phyloP scores from a whole-genome alignment of 2,329 filamentous ascomycete species.

The Colletotrichum salicis region DNA sequence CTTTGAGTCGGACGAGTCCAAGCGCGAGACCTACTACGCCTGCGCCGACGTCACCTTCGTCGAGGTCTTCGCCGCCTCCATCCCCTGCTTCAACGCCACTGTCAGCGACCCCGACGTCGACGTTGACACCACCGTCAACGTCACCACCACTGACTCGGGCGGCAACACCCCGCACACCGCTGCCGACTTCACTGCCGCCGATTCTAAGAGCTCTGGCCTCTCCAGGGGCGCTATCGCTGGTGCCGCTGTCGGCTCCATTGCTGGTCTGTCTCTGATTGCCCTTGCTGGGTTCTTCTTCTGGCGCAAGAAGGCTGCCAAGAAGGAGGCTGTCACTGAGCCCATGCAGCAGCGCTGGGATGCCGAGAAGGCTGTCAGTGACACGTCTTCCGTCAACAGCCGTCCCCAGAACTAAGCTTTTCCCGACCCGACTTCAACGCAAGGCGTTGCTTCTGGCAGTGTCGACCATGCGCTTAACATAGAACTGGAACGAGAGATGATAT shows the following conservation, averaged over 20 bases:
- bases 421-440: not conserved
- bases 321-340: constrained; percentile 21
- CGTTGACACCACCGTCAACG: constrained; percentile 33
- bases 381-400: constrained; percentile 23
- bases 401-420: not conserved
- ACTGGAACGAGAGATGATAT: not conserved
- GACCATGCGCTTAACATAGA: not conserved
- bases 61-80: constrained; percentile 45
- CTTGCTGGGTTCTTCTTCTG: constrained; percentile 68
- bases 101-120: constrained; percentile 41
- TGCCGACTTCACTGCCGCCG: constrained; percentile 40
- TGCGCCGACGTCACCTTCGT: constrained; percentile 61
- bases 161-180: constrained; percentile 36
- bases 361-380: constrained; percentile 36
- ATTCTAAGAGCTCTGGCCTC: constrained; percentile 51
- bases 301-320: constrained; percentile 44
- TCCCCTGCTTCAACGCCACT: constrained; percentile 59
- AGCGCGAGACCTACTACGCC: constrained; percentile 59
- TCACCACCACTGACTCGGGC: constrained; percentile 34
- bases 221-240: constrained; percentile 79
- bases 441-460: not conserved
- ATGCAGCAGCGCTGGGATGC: constrained; percentile 37
- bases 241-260: constrained; percentile 76
- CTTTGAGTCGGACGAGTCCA: constrained; percentile 50
- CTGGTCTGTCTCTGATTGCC: constrained; percentile 70